phyloP scores from a whole-genome alignment of 2,329 filamentous ascomycete genomes.

The Ilyonectria destructans region DNA sequence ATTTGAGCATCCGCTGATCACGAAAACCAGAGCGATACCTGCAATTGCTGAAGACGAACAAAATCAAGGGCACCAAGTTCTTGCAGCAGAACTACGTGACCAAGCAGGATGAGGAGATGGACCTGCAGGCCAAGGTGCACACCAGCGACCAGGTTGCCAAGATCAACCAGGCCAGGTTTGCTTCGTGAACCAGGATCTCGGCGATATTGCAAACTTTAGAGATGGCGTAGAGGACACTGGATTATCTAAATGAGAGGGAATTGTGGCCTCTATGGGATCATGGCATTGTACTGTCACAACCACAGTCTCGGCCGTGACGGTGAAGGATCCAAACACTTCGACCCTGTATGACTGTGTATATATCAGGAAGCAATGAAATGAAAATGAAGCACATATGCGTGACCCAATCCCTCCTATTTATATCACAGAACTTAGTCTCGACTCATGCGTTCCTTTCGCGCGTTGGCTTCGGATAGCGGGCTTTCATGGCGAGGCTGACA shows the following conservation, averaged over 20 bases:
- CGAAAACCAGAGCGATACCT: slow-evolving; percentile 79
- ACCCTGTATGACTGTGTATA: slow-evolving; percentile 55
- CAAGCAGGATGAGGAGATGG: slow-evolving; percentile 64
- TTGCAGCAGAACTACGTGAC: slow-evolving; percentile 83
- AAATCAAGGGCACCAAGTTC: slow-evolving; percentile 85
- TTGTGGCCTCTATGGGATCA: slow-evolving; percentile 41
- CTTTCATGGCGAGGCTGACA: slow-evolving; percentile 50
- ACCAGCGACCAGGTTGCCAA: slow-evolving; percentile 59
- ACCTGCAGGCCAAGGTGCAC: slow-evolving; percentile 58
- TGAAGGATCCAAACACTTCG: slow-evolving; percentile 42
- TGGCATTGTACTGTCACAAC: slow-evolving; percentile 37
- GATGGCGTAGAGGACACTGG: slow-evolving; percentile 28
- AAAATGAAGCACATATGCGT: slow-evolving; percentile 36
- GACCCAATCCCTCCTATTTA: slow-evolving; percentile 9
- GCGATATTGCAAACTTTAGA: slow-evolving; percentile 17
- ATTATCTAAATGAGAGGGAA: slow-evolving; percentile 43
- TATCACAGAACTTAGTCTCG: not conserved
- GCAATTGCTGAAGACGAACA: slow-evolving; percentile 81
- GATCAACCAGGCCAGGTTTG: slow-evolving; percentile 55
- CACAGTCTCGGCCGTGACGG: slow-evolving; percentile 37
- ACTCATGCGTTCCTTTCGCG: not conserved
- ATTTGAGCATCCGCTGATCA: slow-evolving; percentile 35
- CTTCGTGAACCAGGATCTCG: slow-evolving; percentile 44
- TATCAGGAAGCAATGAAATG: slow-evolving; percentile 51
- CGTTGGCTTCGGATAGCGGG: slow-evolving; percentile 11